phyloP scores from a whole-genome alignment of 345 rosid genomes.

The Moricandia moricandioides region DNA sequence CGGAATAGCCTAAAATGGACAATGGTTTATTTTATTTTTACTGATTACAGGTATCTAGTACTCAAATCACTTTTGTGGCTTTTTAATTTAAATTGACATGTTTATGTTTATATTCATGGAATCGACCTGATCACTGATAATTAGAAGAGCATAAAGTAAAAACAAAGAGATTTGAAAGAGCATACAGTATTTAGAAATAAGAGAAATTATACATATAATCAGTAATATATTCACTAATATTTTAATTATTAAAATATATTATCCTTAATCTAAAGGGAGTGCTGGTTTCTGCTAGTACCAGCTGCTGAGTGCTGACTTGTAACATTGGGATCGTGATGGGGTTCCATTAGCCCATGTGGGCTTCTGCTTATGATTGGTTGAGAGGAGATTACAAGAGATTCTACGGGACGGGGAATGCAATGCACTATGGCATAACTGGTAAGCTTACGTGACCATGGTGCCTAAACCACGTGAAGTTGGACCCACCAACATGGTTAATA shows the following conservation, averaged over 20 bases:
- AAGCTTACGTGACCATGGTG: slow-evolving; percentile 44
- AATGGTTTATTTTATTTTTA: background rate
- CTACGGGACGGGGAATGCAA: slow-evolving; percentile 12
- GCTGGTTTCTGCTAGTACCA: slow-evolving; percentile 14
- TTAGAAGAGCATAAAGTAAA: background rate
- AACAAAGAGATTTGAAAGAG: background rate
- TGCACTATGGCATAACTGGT: background rate
- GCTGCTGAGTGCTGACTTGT: slow-evolving; percentile 29
- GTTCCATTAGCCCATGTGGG: slow-evolving; percentile 60
- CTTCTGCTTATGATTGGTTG: slow-evolving; percentile 55
- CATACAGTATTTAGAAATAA: background rate
- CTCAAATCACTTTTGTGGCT: background rate
- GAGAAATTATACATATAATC: background rate
- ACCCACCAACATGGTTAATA: background rate
- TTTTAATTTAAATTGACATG: slow-evolving; percentile 1
- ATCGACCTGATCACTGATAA: background rate
- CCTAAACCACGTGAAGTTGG: slow-evolving; percentile 49
- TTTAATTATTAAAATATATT: slow-evolving; percentile 11
- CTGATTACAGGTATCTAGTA: background rate
- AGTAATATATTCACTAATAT: background rate
- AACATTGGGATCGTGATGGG: slow-evolving; percentile 30
- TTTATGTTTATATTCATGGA: background rate
- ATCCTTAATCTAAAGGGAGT: slow-evolving; percentile 19
- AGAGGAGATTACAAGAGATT: slow-evolving; percentile 64
- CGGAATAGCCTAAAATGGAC: slow-evolving; percentile 15